Evolutionary conservation across 2,329 filamentous ascomycete species (phyloP).

Genomic region (Sporothrix dimorphospora): DNA sequence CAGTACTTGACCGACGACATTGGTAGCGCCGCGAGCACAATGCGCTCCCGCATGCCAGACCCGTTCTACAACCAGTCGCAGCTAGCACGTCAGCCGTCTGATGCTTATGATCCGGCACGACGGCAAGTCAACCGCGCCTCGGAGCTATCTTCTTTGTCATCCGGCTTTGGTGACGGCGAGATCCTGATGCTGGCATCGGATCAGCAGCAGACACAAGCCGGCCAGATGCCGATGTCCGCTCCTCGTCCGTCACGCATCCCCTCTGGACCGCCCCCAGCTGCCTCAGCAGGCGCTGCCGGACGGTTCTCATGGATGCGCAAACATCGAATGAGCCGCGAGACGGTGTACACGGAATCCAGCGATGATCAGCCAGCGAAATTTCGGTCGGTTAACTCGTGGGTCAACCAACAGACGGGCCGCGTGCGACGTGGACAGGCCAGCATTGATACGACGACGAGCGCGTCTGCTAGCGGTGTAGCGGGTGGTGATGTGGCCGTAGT

Average conservation of each 20-base stretch:
- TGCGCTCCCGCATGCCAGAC: constrained; percentile 44
- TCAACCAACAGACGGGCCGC: constrained; percentile 63
- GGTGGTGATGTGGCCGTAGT: constrained; percentile 34
- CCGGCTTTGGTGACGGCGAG: constrained; percentile 65
- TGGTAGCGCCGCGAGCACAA: constrained; percentile 35
- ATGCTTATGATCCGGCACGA: constrained; percentile 43
- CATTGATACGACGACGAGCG: constrained; percentile 32
- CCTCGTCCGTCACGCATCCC: constrained; percentile 16
- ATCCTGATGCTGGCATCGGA: constrained; percentile 49
- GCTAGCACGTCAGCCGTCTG: constrained; percentile 43
- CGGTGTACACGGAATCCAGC: constrained; percentile 56
- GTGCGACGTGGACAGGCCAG: constrained; percentile 53
- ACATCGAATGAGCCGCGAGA: constrained; percentile 45
- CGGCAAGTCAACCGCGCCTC: constrained; percentile 49
- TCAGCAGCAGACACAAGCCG: neutral
- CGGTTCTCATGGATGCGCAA: constrained; percentile 33
- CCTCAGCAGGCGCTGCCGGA: constrained; percentile 31
- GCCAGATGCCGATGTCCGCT: constrained; percentile 24
- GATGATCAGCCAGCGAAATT: constrained; percentile 61
- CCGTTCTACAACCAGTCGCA: constrained; percentile 47
- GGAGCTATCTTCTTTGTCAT: constrained; percentile 63
- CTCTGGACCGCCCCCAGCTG: neutral
- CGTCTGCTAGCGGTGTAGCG: neutral
- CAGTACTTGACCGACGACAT: neutral
- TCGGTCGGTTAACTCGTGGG: constrained; percentile 64